A percentile compares a stretch with the other conserved stretches of the same genome.
phyloP scores from a whole-genome alignment of 768 basidiomycete genomes.

The Termitomyces sp. region DNA sequence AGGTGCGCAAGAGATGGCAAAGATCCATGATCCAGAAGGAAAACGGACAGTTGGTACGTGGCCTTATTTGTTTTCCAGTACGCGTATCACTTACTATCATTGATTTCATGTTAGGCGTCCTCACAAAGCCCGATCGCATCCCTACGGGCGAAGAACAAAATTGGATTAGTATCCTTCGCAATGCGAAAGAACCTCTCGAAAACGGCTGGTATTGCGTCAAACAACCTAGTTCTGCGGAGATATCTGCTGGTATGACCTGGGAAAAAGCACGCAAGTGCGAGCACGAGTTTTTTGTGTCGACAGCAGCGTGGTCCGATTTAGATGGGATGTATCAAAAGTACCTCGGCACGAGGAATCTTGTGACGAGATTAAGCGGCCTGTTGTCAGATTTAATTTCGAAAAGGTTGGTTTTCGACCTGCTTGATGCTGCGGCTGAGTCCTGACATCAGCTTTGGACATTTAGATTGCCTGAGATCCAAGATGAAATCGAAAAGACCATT shows the following conservation, averaged over 20 bases:
- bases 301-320: slow-evolving; percentile 47
- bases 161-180: slow-evolving; percentile 55
- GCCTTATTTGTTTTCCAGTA: not conserved
- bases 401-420: slow-evolving; percentile 32
- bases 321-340: slow-evolving; percentile 43
- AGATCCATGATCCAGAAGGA: slow-evolving; percentile 53
- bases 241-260: slow-evolving; percentile 53
- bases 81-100: not conserved
- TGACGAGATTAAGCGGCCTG: slow-evolving; percentile 50
- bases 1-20: slow-evolving; percentile 63
- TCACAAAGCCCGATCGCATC: slow-evolving; percentile 75
- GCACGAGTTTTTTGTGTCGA: slow-evolving; percentile 47
- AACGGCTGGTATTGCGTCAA: slow-evolving; percentile 63
- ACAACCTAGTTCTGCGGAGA: slow-evolving; percentile 44
- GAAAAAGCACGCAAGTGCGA: slow-evolving; percentile 52
- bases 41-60: slow-evolving; percentile 61
- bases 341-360: slow-evolving; percentile 51
- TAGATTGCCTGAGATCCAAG: slow-evolving; percentile 59
- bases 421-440: not conserved
- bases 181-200: slow-evolving; percentile 42
- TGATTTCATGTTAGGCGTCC: slow-evolving; percentile 39
- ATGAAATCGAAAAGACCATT: slow-evolving; percentile 47
- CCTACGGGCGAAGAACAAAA: slow-evolving; percentile 43
- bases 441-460: not conserved
- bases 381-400: slow-evolving; percentile 59